Conservation (phyloP, 2,329 filamentous ascomycete genomes). For the Microsporum audouinii region DNA sequence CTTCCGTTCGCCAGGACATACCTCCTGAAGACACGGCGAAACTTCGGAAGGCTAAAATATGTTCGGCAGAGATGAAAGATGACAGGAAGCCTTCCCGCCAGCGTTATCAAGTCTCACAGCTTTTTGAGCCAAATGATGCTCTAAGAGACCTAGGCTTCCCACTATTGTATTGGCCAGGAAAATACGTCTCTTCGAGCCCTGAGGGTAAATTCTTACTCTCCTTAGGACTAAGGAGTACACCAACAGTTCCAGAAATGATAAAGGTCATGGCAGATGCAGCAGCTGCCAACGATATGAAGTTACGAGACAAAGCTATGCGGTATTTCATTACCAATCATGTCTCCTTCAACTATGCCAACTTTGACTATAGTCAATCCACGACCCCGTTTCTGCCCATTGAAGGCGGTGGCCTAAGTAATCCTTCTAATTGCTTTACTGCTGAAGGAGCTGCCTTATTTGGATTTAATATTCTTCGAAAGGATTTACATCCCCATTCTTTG, state of each 20-base stretch:
- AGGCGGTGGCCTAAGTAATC: conserved; percentile 55
- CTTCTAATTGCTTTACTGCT: conserved; percentile 73
- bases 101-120: conserved; percentile 59
- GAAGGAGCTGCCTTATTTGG: conserved; percentile 63
- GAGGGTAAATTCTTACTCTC: conserved; percentile 64
- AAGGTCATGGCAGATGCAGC: conserved; percentile 59
- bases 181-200: conserved; percentile 50
- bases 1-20: conserved; percentile 82
- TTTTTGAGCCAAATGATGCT: conserved; percentile 66
- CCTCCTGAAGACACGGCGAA: conserved; percentile 68
- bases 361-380: conserved; percentile 45
- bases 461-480: conserved; percentile 63
- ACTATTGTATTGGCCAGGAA: conserved; percentile 71
- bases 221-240: conserved; percentile 63
- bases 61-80: conserved; percentile 56
- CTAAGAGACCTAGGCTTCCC: conserved; percentile 61
- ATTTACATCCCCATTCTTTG: conserved; percentile 66
- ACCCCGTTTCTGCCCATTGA: conserved; percentile 63
- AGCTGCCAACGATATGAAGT: conserved; percentile 38
- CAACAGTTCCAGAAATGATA: conserved; percentile 62
- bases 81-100: conserved; percentile 47
- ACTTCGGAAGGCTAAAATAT: conserved; percentile 66
- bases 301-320: conserved; percentile 59
- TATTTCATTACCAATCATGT: conserved; percentile 78
- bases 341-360: conserved; percentile 60